Evolutionary conservation across 2,329 filamentous ascomycete genomes (phyloP).

Genomic region (Cercospora brassicicola): DNA sequence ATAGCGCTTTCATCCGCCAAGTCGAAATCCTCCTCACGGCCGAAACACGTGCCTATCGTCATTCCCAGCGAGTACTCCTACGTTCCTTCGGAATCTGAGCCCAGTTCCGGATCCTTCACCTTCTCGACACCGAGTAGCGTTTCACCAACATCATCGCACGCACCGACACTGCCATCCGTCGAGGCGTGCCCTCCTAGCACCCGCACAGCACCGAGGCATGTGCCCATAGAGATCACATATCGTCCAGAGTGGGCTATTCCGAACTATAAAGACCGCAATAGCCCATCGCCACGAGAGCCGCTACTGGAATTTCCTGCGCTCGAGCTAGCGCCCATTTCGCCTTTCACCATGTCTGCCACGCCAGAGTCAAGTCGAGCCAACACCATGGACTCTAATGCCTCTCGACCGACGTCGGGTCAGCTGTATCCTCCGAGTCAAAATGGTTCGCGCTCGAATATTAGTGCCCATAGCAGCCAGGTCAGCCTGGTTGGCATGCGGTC

Average conservation of each 20-base stretch:
- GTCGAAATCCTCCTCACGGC: constrained; percentile 28
- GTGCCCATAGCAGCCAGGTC: constrained; percentile 49
- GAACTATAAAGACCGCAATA: constrained; percentile 41
- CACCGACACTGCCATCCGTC: constrained; percentile 5
- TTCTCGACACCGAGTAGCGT: constrained; percentile 17
- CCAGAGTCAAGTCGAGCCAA: constrained; percentile 47
- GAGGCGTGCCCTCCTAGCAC: constrained; percentile 19
- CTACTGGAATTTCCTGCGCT: constrained; percentile 30
- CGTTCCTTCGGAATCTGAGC: constrained; percentile 21
- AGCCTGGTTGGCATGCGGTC: constrained; percentile 47
- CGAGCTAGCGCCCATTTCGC: constrained; percentile 32
- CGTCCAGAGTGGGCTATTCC: constrained; percentile 45
- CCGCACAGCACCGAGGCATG: constrained; percentile 44
- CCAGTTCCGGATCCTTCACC: constrained; percentile 19
- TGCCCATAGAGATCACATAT: constrained; percentile 49
- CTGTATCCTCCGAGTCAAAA: constrained; percentile 41
- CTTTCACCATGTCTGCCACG: constrained; percentile 46
- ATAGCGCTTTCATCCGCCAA: constrained; percentile 8
- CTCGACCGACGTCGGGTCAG: constrained; percentile 47
- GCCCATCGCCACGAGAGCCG: constrained; percentile 23
- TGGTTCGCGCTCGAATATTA: constrained; percentile 42
- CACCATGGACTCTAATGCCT: constrained; percentile 50
- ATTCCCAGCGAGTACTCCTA: constrained; percentile 42
- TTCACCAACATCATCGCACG: constrained; percentile 18
- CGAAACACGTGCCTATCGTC: constrained; percentile 49